A percentile compares a stretch with the other conserved stretches of the same genome.
phyloP scores from a whole-genome alignment of 805 yeast species.

The Schwanniomyces vanrijiae region DNA sequence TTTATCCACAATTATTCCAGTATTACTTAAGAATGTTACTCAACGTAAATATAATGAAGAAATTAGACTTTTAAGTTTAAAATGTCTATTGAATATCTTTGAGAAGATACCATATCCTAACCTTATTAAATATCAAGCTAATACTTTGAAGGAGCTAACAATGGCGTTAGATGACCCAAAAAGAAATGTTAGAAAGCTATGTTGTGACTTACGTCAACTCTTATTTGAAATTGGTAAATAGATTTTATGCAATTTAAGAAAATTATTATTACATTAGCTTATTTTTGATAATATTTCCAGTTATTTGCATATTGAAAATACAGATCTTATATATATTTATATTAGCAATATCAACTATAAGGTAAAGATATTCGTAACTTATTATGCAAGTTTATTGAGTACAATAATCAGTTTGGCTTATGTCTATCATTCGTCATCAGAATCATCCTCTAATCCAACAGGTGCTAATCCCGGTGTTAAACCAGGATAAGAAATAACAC shows the following conservation, averaged over 20 bases:
- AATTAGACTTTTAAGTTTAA: constrained; percentile 58
- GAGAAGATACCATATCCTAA: constrained; percentile 37
- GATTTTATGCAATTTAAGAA: background rate
- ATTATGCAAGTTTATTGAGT: background rate
- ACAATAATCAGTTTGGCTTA: background rate
- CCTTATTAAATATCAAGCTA: constrained; percentile 51
- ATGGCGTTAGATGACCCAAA: constrained; percentile 68
- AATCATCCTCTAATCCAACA: constrained; percentile 61
- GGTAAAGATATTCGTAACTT: background rate
- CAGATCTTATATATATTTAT: background rate
- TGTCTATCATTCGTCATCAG: constrained; percentile 19
- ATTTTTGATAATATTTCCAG: background rate
- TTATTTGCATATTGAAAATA: background rate
- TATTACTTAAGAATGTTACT: constrained; percentile 34
- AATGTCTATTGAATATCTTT: constrained; percentile 49
- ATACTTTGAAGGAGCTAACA: constrained; percentile 48
- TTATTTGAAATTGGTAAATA: constrained; percentile 51
- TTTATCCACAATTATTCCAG: constrained; percentile 56
- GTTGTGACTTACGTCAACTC: constrained; percentile 77
- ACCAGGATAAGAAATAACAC: constrained; percentile 54
- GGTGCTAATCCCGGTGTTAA: constrained; percentile 87
- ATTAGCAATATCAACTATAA: background rate
- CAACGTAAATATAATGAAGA: constrained; percentile 28
- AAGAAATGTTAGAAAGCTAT: constrained; percentile 71
- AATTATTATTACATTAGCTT: background rate